Conservation (phyloP, 73 alveolate species). For the Tetrahymena elliotti region DNA sequence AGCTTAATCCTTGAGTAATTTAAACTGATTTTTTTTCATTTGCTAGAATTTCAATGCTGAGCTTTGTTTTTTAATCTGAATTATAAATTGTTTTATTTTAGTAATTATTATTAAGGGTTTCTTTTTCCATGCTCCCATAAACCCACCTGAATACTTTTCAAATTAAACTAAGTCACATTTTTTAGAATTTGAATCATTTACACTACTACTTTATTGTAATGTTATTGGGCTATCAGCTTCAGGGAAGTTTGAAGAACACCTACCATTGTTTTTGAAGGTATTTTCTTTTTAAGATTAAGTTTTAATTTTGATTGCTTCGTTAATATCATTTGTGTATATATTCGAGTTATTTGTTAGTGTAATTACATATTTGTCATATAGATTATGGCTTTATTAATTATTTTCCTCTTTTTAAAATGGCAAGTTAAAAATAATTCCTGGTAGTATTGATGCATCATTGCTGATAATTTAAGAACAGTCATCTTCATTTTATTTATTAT, state of each 20-base stretch:
- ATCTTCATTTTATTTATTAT: not conserved
- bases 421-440: not conserved
- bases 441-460: not conserved
- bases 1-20: not conserved
- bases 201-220: not conserved
- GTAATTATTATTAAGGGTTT: not conserved
- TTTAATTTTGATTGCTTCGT: not conserved
- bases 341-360: not conserved
- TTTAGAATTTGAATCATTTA: not conserved
- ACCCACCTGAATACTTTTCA: not conserved
- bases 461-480: not conserved
- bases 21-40: not conserved
- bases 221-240: not conserved
- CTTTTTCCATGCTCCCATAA: not conserved
- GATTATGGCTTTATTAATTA: no score
- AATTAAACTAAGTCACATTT: not conserved
- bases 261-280: not conserved
- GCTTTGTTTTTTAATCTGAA: not conserved
- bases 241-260: not conserved
- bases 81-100: not conserved
- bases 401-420: not conserved
- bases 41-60: not conserved
- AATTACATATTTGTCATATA: not conserved
- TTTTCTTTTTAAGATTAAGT: not conserved
- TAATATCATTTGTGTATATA: not conserved